phyloP scores from a whole-genome alignment of 2,329 filamentous ascomycete species.

The Apiospora phragmitis region DNA sequence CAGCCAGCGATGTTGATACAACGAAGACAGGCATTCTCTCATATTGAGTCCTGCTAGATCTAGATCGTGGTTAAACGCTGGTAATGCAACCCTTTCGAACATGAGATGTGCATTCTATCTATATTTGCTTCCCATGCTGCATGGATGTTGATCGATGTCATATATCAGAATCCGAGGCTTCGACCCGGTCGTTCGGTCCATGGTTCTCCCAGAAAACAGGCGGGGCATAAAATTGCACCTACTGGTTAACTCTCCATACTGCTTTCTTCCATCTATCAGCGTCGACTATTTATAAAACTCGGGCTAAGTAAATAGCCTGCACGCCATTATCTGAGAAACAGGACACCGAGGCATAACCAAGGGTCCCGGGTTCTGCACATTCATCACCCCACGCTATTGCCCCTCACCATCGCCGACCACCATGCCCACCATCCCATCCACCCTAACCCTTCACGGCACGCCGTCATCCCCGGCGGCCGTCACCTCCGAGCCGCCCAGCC shows the following conservation, averaged over 20 bases:
- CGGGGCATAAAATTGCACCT: background rate
- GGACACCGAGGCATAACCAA: background rate
- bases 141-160: background rate
- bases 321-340: background rate
- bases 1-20: background rate
- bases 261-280: background rate
- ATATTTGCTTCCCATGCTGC: background rate
- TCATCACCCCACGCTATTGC: background rate
- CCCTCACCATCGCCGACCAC: background rate
- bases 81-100: background rate
- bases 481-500: conserved; percentile 43
- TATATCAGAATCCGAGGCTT: background rate
- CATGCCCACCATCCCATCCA: conserved; percentile 17
- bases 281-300: too few species aligned
- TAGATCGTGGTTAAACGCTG: background rate
- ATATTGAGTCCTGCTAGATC: background rate
- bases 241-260: background rate
- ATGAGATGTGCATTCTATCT: background rate
- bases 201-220: background rate
- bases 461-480: conserved; percentile 39
- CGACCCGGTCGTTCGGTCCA: background rate
- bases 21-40: background rate
- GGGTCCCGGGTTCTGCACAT: background rate
- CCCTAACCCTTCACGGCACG: conserved; percentile 15
- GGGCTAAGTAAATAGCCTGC: background rate